Evolutionary conservation across 495 filamentous ascomycete genomes (phyloP), one percentile per base, ranked within the genome.

Genomic region (Trichoderma virens): DNA sequence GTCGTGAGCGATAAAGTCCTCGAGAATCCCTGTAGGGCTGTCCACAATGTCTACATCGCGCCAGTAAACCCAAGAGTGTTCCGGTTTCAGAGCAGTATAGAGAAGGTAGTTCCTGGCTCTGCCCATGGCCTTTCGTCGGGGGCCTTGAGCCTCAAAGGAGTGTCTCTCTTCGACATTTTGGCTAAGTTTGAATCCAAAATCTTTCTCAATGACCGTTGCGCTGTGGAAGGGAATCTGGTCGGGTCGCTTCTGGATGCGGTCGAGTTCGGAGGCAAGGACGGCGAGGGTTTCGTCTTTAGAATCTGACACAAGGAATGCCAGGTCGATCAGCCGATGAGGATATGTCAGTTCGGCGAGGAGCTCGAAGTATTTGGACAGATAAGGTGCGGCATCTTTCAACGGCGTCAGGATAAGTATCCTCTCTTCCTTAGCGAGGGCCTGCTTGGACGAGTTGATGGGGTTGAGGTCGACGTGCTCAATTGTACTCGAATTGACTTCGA

Each of bases 11-110:
- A 94, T 90, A 70, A 98, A 95, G 71, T 98, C 93, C 79, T 98
- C 91, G 25, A 98, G 78, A 63, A 98, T 96, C 66, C 83, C 87
- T 41, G 80, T 79, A 6, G 95, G 92, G 73, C 90, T 95, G 67
- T 98, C 94, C 30, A 87, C 83, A 69, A 98, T 97, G 76, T 98
- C 94, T 32, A 96, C 92, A 72, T 98, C 94, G 64, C 95, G 86
- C 94, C 94, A 98, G 75, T 97, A 98, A 28, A 98, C 95, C 94
- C 94, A 98, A 8, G 90, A 93, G 73, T 98, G 94, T 64, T 97
- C 90, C 2, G 92, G 82, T 79, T 93, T 95, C 67, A 98, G 73
- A 28, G 94, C 87, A 0, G 91, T 83, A 60, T 86, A 85, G 13
- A 98, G 86, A 27, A 98, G 82, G 73, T 96, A 98, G 73, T 98